phyloP scores from a whole-genome alignment of 2,329 filamentous ascomycete species.

The Grosmannia clavigera region DNA sequence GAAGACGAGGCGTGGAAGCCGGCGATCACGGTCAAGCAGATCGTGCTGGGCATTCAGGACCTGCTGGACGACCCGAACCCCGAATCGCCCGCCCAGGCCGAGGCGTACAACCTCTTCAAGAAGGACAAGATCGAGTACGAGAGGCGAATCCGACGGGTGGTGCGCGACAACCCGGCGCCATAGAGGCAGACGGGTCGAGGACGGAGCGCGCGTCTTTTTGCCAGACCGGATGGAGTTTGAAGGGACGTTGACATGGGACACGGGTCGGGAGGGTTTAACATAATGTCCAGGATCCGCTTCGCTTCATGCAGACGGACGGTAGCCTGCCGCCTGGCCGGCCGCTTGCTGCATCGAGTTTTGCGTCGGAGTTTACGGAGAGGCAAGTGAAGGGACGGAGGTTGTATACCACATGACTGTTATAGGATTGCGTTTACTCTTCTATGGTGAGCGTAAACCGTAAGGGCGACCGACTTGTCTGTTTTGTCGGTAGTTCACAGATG shows the following conservation, averaged over 20 bases:
- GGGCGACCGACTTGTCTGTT: too few species aligned
- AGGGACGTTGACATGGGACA: background rate
- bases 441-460: background rate
- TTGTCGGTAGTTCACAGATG: background rate
- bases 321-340: background rate
- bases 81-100: conserved; percentile 90
- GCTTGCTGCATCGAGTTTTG: background rate
- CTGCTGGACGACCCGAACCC: conserved; percentile 94
- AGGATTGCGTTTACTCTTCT: background rate
- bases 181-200: conserved; percentile 19
- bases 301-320: background rate
- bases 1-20: conserved; percentile 99
- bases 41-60: conserved; percentile 89
- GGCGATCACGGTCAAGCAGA: conserved; percentile 96
- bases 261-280: background rate
- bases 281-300: background rate
- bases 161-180: conserved; percentile 77
- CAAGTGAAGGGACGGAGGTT: background rate
- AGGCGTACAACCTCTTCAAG: conserved; percentile 95
- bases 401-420: background rate
- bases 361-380: background rate
- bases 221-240: background rate
- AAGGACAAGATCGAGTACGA: conserved; percentile 82
- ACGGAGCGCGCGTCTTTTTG: background rate
- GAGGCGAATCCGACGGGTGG: conserved; percentile 71